These are phyloP conservation scores for Circinella umbellata DNA, from an alignment of 371 early-diverging fungal species.

Conservation along the genomic window DNA sequence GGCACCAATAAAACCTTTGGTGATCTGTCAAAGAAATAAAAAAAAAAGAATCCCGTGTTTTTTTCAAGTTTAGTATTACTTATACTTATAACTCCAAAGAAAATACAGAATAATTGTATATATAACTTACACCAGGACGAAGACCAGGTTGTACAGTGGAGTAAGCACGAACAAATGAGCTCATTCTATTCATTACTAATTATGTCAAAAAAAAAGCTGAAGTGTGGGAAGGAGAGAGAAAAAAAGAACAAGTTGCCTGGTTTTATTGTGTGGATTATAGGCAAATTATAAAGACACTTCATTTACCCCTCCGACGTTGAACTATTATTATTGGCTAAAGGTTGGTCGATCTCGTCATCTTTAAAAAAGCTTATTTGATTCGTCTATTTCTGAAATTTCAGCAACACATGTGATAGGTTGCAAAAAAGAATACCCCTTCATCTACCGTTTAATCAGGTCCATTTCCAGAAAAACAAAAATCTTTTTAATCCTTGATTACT, in stretches of 20 bases:
- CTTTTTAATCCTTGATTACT: no score
- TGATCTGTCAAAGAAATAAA: slow-evolving; percentile 41
- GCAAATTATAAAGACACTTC: background rate
- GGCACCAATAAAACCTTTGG: slow-evolving; percentile 86
- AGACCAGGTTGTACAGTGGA: slow-evolving; percentile 50
- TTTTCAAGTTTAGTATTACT: no score
- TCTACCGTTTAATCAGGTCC: background rate
- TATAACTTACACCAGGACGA: slow-evolving; percentile 32
- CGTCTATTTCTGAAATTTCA: background rate
- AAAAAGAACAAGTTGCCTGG: no score
- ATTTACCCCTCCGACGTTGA: background rate
- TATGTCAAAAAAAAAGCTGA: background rate
- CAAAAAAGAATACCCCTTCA: background rate
- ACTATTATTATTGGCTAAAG: background rate
- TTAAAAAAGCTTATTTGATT: background rate
- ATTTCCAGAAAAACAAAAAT: no score
- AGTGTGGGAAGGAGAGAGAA: background rate
- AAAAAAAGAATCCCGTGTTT: background rate
- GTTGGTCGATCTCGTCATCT: slow-evolving; percentile 8
- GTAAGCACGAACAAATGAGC: slow-evolving; percentile 42
- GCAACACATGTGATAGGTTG: slow-evolving; percentile 2
- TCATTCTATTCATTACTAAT: slow-evolving; percentile 38
- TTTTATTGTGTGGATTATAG: background rate
- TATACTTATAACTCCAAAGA: background rate
- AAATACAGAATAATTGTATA: background rate